Percentiles rank a stretch among this genome's conserved stretches.
These are phyloP conservation scores for Dentipellis sp. DNA, from an alignment of 768 basidiomycete species.

Conservation along the genomic window DNA sequence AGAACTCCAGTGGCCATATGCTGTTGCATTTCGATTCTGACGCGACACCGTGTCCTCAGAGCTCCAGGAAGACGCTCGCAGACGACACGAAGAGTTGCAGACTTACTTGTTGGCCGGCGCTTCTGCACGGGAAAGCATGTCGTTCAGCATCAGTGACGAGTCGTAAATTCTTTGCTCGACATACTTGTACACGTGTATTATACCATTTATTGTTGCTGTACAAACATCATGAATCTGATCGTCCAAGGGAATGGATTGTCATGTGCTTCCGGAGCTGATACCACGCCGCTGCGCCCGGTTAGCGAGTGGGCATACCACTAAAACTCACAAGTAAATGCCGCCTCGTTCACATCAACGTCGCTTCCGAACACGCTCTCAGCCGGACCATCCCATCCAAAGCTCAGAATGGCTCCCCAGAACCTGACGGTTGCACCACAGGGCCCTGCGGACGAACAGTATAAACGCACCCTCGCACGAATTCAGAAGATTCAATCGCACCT, in stretches of 20 bases:
- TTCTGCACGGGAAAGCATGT: slow-evolving; percentile 14
- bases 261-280: too few relatives aligned
- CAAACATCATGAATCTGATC: too few relatives aligned
- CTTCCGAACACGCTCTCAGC: neutral
- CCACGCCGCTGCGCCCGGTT: too few relatives aligned
- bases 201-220: too few relatives aligned
- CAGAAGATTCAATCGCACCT: slow-evolving; percentile 64
- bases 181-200: too few relatives aligned
- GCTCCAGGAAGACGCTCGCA: slow-evolving; percentile 7
- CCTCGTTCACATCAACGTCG: too few relatives aligned
- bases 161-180: too few relatives aligned
- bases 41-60: slow-evolving; percentile 2
- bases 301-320: too few relatives aligned
- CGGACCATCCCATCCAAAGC: neutral
- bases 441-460: slow-evolving; percentile 38
- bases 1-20: neutral
- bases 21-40: neutral
- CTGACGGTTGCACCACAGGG: neutral
- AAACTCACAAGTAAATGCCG: too few relatives aligned
- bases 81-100: slow-evolving; percentile 12
- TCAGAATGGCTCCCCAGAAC: slow-evolving; percentile 3
- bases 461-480: slow-evolving; percentile 56
- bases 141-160: neutral
- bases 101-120: slow-evolving; percentile 11
- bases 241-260: too few relatives aligned